phyloP scores from a whole-genome alignment of 2,329 filamentous ascomycete genomes.

The Aspergillus sp. region DNA sequence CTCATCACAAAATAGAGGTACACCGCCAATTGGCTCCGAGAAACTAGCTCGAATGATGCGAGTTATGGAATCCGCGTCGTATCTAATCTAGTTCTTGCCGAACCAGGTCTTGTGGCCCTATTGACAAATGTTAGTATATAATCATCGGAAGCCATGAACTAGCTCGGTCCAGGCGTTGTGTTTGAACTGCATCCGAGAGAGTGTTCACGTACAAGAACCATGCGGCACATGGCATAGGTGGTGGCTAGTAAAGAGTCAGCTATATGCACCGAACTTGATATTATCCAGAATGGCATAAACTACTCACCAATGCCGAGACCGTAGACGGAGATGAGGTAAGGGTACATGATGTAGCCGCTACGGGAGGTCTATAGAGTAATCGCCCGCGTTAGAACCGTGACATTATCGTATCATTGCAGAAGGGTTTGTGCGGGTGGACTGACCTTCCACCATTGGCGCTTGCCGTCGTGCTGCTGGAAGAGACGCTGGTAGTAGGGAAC shows the following conservation, averaged over 20 bases:
- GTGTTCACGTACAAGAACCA: conserved; percentile 46
- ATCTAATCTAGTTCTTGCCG: conserved; percentile 37
- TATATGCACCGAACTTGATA: conserved; percentile 11
- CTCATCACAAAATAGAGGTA: conserved; percentile 40
- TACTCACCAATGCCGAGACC: conserved; percentile 54
- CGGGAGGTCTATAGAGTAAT: conserved; percentile 52
- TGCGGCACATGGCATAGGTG: conserved; percentile 50
- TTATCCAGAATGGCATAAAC: neutral
- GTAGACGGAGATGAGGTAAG: conserved; percentile 61
- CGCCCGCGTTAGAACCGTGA: conserved; percentile 6
- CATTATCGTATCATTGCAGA: neutral
- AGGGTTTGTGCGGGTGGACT: conserved; percentile 37
- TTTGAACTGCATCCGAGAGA: neutral
- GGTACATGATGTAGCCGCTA: conserved; percentile 63
- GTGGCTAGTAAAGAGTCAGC: conserved; percentile 33
- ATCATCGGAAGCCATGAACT: neutral
- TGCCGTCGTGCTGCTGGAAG: conserved; percentile 68
- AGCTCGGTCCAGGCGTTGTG: neutral
- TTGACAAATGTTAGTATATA: conserved; percentile 28
- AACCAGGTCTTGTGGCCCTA: conserved; percentile 70
- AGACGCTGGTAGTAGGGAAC: conserved; percentile 70
- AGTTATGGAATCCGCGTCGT: neutral
- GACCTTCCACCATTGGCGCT: conserved; percentile 72
- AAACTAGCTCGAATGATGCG: conserved; percentile 20
- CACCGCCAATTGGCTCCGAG: conserved; percentile 34